Conservation (phyloP, 345 rosid species). For the Crucihimalaya himalaica region DNA sequence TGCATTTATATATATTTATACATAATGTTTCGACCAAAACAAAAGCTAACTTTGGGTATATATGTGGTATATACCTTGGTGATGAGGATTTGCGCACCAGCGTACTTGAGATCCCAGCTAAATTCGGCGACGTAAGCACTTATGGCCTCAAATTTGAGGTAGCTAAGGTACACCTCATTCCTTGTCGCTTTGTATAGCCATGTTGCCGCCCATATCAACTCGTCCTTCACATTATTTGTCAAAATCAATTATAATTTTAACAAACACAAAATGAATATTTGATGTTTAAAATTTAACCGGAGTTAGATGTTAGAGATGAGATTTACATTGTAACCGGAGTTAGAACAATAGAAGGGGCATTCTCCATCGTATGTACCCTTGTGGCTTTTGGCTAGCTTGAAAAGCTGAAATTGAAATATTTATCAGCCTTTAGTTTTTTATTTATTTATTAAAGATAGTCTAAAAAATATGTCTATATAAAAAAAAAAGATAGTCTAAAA, state of each 20-base stretch:
- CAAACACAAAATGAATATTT: neutral
- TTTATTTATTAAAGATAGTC: neutral
- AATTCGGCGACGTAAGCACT: constrained; percentile 72
- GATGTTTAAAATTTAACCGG: constrained; percentile 69
- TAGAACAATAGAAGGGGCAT: constrained; percentile 96
- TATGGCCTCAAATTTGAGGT: constrained; percentile 56
- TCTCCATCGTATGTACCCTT: constrained; percentile 89
- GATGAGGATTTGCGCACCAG: constrained; percentile 78
- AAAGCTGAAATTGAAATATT: constrained; percentile 55
- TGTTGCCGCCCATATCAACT: constrained; percentile 92
- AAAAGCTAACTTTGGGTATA: neutral
- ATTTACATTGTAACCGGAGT: constrained; percentile 79
- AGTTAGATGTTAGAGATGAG: constrained; percentile 47
- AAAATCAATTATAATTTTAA: constrained; percentile 6
- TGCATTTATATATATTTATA: constrained; percentile 41
- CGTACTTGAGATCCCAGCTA: constrained; percentile 94
- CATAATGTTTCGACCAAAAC: neutral
- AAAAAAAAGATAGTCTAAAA: neutral
- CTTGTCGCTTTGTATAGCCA: constrained; percentile 78
- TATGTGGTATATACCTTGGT: constrained; percentile 51
- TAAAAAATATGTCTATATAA: neutral
- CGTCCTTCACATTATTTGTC: constrained; percentile 56
- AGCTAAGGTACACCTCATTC: constrained; percentile 43
- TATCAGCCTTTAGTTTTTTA: neutral
- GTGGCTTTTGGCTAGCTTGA: constrained; percentile 59